phyloP scores from a whole-genome alignment of 1,139 yeast genomes.

The Suhomyces bribrorum region DNA sequence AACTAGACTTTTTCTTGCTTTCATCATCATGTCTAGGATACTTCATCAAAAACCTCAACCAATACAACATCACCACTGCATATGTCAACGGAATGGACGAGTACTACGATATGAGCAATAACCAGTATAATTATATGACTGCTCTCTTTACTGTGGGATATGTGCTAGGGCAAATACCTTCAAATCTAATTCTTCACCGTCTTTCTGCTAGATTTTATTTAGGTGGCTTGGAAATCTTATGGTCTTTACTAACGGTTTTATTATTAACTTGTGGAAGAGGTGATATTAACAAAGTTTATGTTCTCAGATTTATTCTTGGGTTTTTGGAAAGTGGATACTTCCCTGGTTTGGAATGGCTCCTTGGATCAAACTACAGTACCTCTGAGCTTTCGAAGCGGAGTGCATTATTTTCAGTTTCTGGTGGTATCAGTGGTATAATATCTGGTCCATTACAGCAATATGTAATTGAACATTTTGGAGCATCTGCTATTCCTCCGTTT shows the following conservation, averaged over 20 bases:
- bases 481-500: constrained; percentile 38
- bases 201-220: constrained; percentile 56
- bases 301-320: constrained; percentile 58
- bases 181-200: constrained; percentile 53
- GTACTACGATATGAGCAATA: constrained; percentile 49
- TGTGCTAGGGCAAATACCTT: constrained; percentile 60
- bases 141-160: constrained; percentile 62
- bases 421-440: constrained; percentile 45
- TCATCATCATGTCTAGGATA: constrained; percentile 24
- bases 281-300: constrained; percentile 48
- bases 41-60: constrained; percentile 40
- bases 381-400: constrained; percentile 50
- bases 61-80: constrained; percentile 50
- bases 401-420: constrained; percentile 48
- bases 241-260: constrained; percentile 58
- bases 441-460: constrained; percentile 51
- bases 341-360: constrained; percentile 44
- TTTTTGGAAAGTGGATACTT: constrained; percentile 59
- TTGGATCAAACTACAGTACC: constrained; percentile 19
- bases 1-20: constrained; percentile 23
- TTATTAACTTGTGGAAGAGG: constrained; percentile 44
- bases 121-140: constrained; percentile 53
- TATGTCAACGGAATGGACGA: constrained; percentile 66
- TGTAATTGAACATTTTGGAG: constrained; percentile 27
- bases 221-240: constrained; percentile 53